These are phyloP conservation scores for Globisporangium iwayamae DNA, from an alignment of 352 stramenopile species.

Conservation along the genomic window DNA sequence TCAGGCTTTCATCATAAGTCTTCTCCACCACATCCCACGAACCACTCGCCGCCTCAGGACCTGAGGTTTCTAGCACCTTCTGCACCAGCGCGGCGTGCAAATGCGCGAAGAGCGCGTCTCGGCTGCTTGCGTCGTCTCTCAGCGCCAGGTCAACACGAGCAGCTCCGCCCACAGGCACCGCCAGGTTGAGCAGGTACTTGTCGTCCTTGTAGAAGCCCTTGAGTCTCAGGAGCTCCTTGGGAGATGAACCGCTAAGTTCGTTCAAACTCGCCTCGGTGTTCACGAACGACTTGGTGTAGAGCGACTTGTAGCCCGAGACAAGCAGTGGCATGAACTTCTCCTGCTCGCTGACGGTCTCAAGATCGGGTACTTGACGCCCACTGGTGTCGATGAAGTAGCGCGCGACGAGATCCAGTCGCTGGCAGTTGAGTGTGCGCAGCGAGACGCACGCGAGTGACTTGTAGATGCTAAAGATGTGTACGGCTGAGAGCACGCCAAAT, in stretches of 20 bases:
- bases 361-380: constrained; percentile 17
- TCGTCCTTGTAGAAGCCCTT: constrained; percentile 43
- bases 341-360: constrained; percentile 33
- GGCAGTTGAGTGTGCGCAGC: constrained; percentile 64
- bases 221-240: constrained; percentile 34
- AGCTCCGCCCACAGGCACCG: constrained; percentile 10
- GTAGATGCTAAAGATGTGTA: constrained; percentile 64
- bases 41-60: neutral
- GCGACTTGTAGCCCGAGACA: constrained; percentile 43
- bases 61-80: constrained; percentile 25
- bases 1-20: constrained; percentile 29
- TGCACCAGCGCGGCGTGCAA: constrained; percentile 58
- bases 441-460: constrained; percentile 53
- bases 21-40: constrained; percentile 23
- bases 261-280: constrained; percentile 43
- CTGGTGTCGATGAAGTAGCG: constrained; percentile 35
- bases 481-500: constrained; percentile 42
- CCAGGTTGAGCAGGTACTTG: constrained; percentile 59
- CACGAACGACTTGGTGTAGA: constrained; percentile 47
- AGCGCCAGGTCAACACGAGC: constrained; percentile 47
- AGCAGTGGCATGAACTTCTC: constrained; percentile 61
- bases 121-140: constrained; percentile 38
- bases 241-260: constrained; percentile 34
- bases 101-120: constrained; percentile 42
- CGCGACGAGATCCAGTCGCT: constrained; percentile 55